Percentiles rank a stretch among this genome's conserved stretches.
Conservation (phyloP, 2,329 filamentous ascomycete species). For the Fusarium secorum region DNA sequence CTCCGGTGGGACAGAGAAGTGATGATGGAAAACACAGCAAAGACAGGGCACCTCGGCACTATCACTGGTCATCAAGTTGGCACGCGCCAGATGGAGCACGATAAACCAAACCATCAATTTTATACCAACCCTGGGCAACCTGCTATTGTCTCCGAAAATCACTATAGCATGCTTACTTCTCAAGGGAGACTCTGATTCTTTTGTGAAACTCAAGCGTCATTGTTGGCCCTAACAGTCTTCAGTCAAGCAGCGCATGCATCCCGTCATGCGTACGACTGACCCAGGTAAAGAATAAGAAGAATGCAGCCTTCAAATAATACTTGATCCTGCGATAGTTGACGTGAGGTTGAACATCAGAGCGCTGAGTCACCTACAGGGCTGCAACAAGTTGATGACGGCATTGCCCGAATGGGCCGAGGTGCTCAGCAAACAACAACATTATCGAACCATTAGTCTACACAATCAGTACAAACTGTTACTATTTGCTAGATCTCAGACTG, state of each 20-base stretch:
- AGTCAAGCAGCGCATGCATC: too few relatives aligned
- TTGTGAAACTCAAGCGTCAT: not conserved
- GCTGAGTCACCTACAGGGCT: not conserved
- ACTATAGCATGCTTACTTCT: not conserved
- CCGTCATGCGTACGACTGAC: not conserved
- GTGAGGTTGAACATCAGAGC: not conserved
- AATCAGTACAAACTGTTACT: not conserved
- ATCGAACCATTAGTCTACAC: not conserved
- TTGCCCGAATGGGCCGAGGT: constrained; percentile 5
- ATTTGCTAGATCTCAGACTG: not conserved
- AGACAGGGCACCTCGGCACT: constrained; percentile 34
- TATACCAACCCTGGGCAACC: not conserved
- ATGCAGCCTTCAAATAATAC: too few relatives aligned
- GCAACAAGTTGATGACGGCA: constrained; percentile 16
- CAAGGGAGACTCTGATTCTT: not conserved
- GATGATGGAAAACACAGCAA: constrained; percentile 26
- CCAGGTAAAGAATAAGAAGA: not conserved
- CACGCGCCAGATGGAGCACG: constrained; percentile 44
- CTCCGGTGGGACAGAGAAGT: constrained; percentile 2
- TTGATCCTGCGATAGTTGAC: not conserved
- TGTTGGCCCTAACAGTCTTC: too few relatives aligned
- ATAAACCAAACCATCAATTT: constrained; percentile 2
- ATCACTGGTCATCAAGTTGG: constrained; percentile 49
- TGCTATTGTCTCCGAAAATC: not conserved
- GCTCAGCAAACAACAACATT: not conserved